These are phyloP conservation scores for Santalum album DNA, from an alignment of 164 flowering plant species.

Conservation along the genomic window DNA sequence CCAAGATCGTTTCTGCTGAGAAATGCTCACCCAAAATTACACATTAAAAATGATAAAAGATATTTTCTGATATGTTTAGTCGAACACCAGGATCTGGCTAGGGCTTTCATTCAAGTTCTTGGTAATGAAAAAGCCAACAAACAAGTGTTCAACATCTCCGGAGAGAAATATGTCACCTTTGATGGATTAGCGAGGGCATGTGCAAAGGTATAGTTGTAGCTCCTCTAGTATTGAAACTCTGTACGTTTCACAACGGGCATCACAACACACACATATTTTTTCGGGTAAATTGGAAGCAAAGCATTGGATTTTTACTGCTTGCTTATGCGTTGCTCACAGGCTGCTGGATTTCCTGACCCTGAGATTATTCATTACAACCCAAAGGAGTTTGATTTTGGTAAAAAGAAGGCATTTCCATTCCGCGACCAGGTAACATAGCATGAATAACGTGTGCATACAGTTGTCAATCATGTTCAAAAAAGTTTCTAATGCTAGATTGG, in stretches of 20 bases:
- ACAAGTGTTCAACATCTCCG: constrained; percentile 89
- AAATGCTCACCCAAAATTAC: no score
- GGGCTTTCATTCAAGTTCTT: constrained; percentile 71
- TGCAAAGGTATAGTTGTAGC: constrained; percentile 61
- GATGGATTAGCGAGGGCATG: constrained; percentile 94
- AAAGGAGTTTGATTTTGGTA: constrained; percentile 90
- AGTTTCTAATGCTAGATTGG: no score
- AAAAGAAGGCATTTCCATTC: constrained; percentile 96
- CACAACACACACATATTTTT: no score
- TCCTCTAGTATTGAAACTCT: no score
- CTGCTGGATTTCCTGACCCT: constrained; percentile 97
- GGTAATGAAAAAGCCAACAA: constrained; percentile 84
- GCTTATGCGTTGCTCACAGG: constrained; percentile 42
- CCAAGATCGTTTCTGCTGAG: no score
- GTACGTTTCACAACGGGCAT: no score
- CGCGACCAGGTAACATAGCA: constrained; percentile 70
- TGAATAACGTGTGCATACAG: neutral
- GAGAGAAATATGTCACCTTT: constrained; percentile 88
- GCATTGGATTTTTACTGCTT: neutral
- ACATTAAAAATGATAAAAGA: neutral
- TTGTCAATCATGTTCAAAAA: neutral
- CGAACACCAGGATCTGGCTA: constrained; percentile 75
- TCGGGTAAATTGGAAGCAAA: no score
- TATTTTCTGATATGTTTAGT: neutral
- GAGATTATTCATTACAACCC: constrained; percentile 85